A percentile compares a stretch with the other conserved stretches of the same genome.
Conservation (phyloP, 371 early-diverging fungal species). For the Actinomortierella ambigua region DNA sequence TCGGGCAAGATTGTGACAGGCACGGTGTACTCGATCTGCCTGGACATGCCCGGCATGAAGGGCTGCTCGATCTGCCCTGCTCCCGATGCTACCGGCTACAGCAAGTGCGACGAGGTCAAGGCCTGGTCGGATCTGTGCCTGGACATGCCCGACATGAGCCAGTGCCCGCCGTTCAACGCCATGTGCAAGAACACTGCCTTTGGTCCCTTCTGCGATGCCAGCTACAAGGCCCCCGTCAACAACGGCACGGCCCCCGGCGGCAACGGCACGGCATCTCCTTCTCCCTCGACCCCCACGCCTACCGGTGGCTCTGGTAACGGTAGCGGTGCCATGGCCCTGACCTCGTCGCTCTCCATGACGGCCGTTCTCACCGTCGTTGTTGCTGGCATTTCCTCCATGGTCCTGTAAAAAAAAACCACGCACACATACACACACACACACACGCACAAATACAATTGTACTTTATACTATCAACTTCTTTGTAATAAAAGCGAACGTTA, state of each 20-base stretch:
- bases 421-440: background rate
- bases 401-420: background rate
- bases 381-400: constrained; percentile 4
- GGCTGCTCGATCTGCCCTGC: constrained; percentile 44
- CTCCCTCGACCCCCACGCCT: too few species aligned
- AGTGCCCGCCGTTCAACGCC: constrained; percentile 38
- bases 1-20: constrained; percentile 41
- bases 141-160: constrained; percentile 44
- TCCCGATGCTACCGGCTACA: constrained; percentile 42
- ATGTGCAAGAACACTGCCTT: constrained; percentile 42
- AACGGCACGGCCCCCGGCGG: constrained; percentile 7
- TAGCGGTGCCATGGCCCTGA: constrained; percentile 2
- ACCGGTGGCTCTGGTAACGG: too few species aligned
- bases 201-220: constrained; percentile 31
- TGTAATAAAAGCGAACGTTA: too few species aligned
- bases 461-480: background rate
- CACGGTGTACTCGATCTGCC: constrained; percentile 41
- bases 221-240: constrained; percentile 20
- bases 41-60: constrained; percentile 35
- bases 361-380: constrained; percentile 16
- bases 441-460: background rate
- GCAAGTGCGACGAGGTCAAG: constrained; percentile 41
- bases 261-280: too few species aligned
- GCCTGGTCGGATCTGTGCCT: constrained; percentile 42
- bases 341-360: constrained; percentile 17